Evolutionary conservation across 352 stramenopile species (phyloP).

Genomic region (Globisporangium nunn): DNA sequence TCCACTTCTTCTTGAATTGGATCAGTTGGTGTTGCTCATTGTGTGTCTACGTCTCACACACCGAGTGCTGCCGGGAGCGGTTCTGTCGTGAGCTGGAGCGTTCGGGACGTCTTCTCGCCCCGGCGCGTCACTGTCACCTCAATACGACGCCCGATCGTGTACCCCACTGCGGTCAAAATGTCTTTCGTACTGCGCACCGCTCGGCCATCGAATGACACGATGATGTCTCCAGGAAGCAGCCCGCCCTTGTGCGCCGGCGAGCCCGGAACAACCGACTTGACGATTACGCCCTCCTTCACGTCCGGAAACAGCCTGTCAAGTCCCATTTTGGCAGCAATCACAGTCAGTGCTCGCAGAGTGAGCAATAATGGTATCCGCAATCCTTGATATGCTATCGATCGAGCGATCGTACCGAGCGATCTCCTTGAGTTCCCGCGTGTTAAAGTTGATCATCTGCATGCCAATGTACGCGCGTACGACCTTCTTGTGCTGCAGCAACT

Average conservation of each 20-base stretch:
- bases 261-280: slow-evolving; percentile 70
- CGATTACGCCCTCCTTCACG: slow-evolving; percentile 74
- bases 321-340: background rate
- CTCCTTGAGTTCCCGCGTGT: slow-evolving; percentile 54
- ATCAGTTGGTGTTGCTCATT: no score
- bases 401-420: slow-evolving; percentile 29
- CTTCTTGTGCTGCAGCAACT: slow-evolving; percentile 83
- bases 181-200: slow-evolving; percentile 67
- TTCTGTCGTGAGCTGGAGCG: slow-evolving; percentile 55
- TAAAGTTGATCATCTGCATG: slow-evolving; percentile 89
- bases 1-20: no score
- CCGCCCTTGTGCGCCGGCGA: slow-evolving; percentile 79
- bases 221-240: slow-evolving; percentile 64
- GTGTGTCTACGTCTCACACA: background rate
- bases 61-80: slow-evolving; percentile 36
- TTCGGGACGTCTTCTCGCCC: slow-evolving; percentile 35
- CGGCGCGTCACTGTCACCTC: slow-evolving; percentile 56
- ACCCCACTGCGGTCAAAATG: slow-evolving; percentile 61
- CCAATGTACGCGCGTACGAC: slow-evolving; percentile 89
- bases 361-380: background rate
- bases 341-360: background rate
- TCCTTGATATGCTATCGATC: no score
- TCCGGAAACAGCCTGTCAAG: slow-evolving; percentile 50
- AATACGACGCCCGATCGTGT: slow-evolving; percentile 65
- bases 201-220: slow-evolving; percentile 73